Percentiles rank a stretch among this genome's conserved stretches.
phyloP scores from a whole-genome alignment of 108 stramenopile species.

The Pseudonitzschia multistriata region DNA sequence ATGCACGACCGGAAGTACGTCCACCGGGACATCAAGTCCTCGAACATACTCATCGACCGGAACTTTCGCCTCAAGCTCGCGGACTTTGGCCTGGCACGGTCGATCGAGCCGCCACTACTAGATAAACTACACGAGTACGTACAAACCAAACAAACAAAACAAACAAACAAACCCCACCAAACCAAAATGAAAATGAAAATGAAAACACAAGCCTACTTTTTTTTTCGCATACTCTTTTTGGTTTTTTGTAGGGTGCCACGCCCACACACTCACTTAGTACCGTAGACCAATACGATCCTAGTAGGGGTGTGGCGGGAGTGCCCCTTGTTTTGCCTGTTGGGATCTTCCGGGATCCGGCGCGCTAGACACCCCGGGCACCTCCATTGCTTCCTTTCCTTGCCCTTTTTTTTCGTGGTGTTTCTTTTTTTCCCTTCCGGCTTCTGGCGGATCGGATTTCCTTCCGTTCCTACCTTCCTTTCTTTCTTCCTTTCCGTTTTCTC shows the following conservation, averaged over 20 bases:
- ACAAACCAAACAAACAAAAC: neutral
- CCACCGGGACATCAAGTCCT: slow-evolving; percentile 81
- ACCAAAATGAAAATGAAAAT: neutral
- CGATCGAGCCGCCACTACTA: slow-evolving; percentile 59
- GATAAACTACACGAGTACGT: slow-evolving; percentile 57
- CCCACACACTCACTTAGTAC: too few species aligned
- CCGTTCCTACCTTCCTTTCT: neutral
- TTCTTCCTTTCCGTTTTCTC: neutral
- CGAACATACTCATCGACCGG: slow-evolving; percentile 88
- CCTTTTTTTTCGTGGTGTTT: neutral
- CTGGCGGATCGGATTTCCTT: neutral
- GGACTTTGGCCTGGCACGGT: slow-evolving; percentile 86
- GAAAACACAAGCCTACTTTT: neutral
- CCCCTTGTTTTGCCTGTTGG: too few species aligned
- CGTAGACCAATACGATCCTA: too few species aligned
- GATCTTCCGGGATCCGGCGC: too few species aligned
- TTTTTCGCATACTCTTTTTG: neutral
- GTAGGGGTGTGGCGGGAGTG: too few species aligned
- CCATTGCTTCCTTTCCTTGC: too few species aligned
- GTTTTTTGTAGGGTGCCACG: neutral
- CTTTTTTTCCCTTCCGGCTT: slow-evolving; percentile 1
- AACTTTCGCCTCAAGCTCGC: slow-evolving; percentile 82
- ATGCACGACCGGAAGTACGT: slow-evolving; percentile 80
- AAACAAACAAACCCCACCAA: neutral
- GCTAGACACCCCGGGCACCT: too few species aligned